Conservation (phyloP, 2,329 filamentous ascomycete genomes). For the Ascomycota sp. region DNA sequence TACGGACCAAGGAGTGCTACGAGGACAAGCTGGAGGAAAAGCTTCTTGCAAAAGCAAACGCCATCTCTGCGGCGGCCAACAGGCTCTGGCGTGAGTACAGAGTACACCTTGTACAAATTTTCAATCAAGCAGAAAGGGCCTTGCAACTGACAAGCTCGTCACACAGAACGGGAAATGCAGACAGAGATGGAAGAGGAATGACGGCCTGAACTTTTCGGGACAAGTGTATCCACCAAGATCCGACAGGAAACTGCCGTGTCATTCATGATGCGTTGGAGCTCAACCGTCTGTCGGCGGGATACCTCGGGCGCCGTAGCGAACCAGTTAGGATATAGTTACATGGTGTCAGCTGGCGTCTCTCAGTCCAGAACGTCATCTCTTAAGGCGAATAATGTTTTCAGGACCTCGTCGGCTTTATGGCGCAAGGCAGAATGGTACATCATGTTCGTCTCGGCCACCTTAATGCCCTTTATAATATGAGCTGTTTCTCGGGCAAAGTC, state of each 20-base stretch:
- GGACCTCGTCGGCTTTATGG: slow-evolving; percentile 51
- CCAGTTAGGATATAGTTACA: no score
- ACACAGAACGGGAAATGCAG: slow-evolving; percentile 27
- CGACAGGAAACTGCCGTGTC: no score
- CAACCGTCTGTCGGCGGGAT: no score
- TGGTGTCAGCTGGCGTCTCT: no score
- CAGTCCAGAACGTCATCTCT: slow-evolving; percentile 47
- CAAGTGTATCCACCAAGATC: no score
- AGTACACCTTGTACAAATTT: background rate
- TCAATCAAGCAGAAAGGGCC: background rate
- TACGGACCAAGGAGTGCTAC: slow-evolving; percentile 30
- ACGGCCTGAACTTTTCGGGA: background rate
- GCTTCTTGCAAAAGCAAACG: slow-evolving; percentile 41
- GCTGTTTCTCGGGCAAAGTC: slow-evolving; percentile 56
- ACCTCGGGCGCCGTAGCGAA: no score
- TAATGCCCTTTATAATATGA: slow-evolving; percentile 50
- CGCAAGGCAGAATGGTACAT: slow-evolving; percentile 76
- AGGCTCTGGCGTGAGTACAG: slow-evolving; percentile 34
- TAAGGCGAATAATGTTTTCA: slow-evolving; percentile 55
- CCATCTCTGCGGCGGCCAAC: slow-evolving; percentile 49
- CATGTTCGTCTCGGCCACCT: slow-evolving; percentile 67
- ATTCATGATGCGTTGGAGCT: no score
- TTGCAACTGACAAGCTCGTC: background rate
- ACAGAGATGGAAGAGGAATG: slow-evolving; percentile 25
- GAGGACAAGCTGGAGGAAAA: slow-evolving; percentile 43